These are phyloP conservation scores for Priceomyces castillae DNA, from an alignment of 805 yeast species.

Conservation along the genomic window DNA sequence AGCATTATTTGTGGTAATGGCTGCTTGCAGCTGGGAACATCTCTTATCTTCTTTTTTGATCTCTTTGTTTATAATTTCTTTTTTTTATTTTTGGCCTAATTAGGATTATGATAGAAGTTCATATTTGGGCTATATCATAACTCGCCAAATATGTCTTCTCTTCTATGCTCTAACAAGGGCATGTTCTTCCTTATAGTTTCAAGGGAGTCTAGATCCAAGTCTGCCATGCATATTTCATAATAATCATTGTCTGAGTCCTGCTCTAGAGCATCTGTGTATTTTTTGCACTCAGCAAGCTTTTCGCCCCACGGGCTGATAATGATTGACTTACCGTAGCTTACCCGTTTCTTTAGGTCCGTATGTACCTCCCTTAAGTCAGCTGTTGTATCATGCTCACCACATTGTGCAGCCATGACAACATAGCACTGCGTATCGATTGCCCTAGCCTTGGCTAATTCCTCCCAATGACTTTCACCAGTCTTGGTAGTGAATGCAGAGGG, in stretches of 20 bases:
- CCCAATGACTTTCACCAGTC: conserved; percentile 94
- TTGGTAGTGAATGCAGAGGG: conserved; percentile 93
- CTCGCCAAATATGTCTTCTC: conserved; percentile 47
- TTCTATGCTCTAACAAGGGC: conserved; percentile 76
- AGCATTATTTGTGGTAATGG: no score
- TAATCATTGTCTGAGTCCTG: conserved; percentile 35
- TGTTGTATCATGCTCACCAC: conserved; percentile 65
- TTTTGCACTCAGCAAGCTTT: conserved; percentile 51
- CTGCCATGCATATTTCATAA: conserved; percentile 53
- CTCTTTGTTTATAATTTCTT: not conserved
- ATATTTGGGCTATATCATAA: not conserved
- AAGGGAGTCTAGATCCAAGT: conserved; percentile 54
- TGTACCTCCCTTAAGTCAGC: conserved; percentile 31
- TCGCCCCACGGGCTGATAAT: conserved; percentile 94
- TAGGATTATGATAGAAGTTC: no score
- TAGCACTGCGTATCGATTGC: conserved; percentile 88
- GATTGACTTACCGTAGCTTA: conserved; percentile 83
- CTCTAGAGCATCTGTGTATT: conserved; percentile 24
- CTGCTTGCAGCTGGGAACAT: not conserved
- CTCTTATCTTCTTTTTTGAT: not conserved
- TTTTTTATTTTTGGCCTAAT: no score
- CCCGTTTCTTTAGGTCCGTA: conserved; percentile 40
- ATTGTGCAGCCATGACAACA: conserved; percentile 87
- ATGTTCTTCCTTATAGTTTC: conserved; percentile 57
- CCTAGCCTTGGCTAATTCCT: conserved; percentile 69